Conservation (phyloP, 139 green algal species). For the Haematococcus sp. region DNA sequence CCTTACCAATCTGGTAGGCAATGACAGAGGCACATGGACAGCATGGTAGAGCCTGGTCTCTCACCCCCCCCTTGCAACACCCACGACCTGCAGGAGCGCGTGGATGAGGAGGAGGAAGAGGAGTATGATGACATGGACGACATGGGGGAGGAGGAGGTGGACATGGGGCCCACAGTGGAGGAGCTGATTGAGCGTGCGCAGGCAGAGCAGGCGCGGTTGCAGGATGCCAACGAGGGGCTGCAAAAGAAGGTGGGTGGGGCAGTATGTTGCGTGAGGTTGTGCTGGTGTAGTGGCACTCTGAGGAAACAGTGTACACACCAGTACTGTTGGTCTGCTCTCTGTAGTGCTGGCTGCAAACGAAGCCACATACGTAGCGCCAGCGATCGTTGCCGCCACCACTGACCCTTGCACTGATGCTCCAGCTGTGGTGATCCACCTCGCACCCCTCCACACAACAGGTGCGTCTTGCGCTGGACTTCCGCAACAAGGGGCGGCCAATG, state of each 20-base stretch:
- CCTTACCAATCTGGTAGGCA: background rate
- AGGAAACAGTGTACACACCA: too few relatives aligned
- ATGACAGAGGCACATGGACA: too few relatives aligned
- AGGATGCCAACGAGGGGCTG: slow-evolving; percentile 50
- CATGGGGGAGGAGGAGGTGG: slow-evolving; percentile 32
- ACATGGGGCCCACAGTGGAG: slow-evolving; percentile 43
- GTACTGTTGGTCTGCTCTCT: too few relatives aligned
- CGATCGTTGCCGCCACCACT: too few relatives aligned
- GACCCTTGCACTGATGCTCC: too few relatives aligned
- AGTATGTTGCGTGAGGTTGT: background rate
- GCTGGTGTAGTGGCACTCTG: background rate
- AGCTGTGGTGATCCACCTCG: background rate
- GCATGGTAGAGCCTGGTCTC: too few relatives aligned
- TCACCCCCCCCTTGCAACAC: too few relatives aligned
- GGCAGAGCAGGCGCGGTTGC: slow-evolving; percentile 41
- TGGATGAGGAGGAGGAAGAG: slow-evolving; percentile 49
- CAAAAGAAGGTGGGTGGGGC: slow-evolving; percentile 29
- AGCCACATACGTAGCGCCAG: too few relatives aligned
- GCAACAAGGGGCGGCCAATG: slow-evolving; percentile 46
- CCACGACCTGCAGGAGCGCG: slow-evolving; percentile 28
- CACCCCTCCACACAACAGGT: slow-evolving; percentile 6
- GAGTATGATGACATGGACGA: slow-evolving; percentile 19
- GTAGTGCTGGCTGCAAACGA: too few relatives aligned
- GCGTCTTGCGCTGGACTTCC: slow-evolving; percentile 46
- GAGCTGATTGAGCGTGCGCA: slow-evolving; percentile 44